These are phyloP conservation scores for Papiliotrema laurentii DNA, from an alignment of 1,284 basidiomycete species.

Conservation along the genomic window DNA sequence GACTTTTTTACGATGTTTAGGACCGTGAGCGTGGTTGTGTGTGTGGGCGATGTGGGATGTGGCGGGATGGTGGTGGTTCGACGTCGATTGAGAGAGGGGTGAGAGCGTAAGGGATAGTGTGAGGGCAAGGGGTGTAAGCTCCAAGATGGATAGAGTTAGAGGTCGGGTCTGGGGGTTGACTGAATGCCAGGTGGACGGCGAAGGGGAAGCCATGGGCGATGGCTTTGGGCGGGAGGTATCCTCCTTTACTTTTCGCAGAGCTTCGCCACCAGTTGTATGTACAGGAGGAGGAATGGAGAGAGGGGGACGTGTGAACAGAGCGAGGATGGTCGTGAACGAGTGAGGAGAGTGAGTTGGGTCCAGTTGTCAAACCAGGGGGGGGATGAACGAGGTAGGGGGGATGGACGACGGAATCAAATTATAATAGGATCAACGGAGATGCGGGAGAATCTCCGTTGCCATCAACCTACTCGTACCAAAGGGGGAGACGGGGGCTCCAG, in stretches of 20 bases:
- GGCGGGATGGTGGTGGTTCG: constrained; percentile 8
- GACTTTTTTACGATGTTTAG: constrained; percentile 13
- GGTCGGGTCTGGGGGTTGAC: constrained; percentile 45
- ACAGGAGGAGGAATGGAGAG: too few relatives aligned
- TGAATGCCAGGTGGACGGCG: constrained; percentile 38
- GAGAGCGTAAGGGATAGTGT: constrained; percentile 46
- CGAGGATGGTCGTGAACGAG: too few relatives aligned
- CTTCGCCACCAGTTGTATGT: too few relatives aligned
- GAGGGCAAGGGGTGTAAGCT: constrained; percentile 46
- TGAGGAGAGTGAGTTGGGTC: too few relatives aligned
- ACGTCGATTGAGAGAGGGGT: constrained; percentile 9
- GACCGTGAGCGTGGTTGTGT: constrained; percentile 7
- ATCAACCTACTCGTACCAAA: neutral
- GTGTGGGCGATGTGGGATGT: constrained; percentile 17
- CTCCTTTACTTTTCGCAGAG: too few relatives aligned
- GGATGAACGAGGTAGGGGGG: too few relatives aligned
- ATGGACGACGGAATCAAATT: neutral
- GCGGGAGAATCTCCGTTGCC: neutral
- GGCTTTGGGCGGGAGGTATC: too few relatives aligned
- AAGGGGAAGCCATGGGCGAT: constrained; percentile 24
- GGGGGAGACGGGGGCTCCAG: too few relatives aligned
- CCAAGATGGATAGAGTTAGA: constrained; percentile 44
- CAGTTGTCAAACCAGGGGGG: too few relatives aligned
- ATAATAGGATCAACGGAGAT: neutral
- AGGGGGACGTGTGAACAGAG: too few relatives aligned